Conservation (phyloP, 2,329 filamentous ascomycete species). For the Pseudogymnoascus pannorum region DNA sequence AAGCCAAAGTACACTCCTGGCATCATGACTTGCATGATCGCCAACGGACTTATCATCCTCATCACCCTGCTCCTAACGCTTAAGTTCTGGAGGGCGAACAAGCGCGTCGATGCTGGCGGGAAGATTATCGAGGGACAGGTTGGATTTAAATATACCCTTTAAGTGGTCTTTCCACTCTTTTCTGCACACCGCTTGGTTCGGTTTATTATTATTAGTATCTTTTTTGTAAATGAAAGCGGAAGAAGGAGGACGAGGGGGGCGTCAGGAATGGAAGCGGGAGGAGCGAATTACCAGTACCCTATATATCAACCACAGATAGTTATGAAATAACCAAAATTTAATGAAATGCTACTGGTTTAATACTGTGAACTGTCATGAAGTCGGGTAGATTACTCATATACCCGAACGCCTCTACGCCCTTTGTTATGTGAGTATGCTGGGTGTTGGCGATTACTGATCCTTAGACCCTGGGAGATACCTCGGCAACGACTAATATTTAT, state of each 20-base stretch:
- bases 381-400: not conserved
- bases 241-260: not conserved
- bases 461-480: not conserved
- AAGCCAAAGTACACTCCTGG: conserved; percentile 38
- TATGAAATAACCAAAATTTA: not conserved
- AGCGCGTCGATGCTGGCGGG: conserved; percentile 23
- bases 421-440: no score
- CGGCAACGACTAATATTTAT: not conserved
- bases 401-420: no score
- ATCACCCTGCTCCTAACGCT: conserved; percentile 18
- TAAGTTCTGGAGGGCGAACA: conserved; percentile 24
- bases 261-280: not conserved
- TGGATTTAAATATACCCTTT: conserved; percentile 22
- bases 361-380: no score
- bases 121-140: conserved; percentile 25
- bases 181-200: not conserved
- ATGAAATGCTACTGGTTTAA: no score
- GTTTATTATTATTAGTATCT: not conserved
- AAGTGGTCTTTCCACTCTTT: not conserved
- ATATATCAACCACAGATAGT: not conserved
- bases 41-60: conserved; percentile 18
- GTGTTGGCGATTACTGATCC: not conserved
- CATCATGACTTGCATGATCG: conserved; percentile 11
- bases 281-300: not conserved
- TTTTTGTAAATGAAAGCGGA: not conserved